These are phyloP conservation scores for Fusarium setosum DNA, from an alignment of 2,329 filamentous ascomycete genomes.

Conservation along the genomic window DNA sequence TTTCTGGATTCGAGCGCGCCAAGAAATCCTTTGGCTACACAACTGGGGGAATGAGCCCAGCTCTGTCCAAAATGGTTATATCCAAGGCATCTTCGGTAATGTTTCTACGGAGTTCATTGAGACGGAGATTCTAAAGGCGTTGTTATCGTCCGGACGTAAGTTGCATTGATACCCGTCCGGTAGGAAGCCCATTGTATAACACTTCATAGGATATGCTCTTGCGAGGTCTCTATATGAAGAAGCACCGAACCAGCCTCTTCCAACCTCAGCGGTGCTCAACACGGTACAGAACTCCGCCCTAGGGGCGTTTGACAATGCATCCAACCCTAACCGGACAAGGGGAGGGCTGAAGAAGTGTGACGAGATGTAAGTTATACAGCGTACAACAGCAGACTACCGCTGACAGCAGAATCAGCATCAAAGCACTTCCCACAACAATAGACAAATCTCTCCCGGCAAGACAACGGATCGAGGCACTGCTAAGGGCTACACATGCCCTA, in stretches of 20 bases:
- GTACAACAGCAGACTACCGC: background rate
- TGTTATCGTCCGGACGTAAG: constrained; percentile 72
- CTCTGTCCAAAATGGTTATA: constrained; percentile 49
- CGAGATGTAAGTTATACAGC: constrained; percentile 69
- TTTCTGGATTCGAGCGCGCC: constrained; percentile 71
- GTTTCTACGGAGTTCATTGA: constrained; percentile 73
- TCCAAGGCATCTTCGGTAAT: constrained; percentile 72
- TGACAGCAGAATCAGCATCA: constrained; percentile 60
- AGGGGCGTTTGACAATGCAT: constrained; percentile 82
- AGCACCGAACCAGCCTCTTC: constrained; percentile 60
- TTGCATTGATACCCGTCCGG: background rate
- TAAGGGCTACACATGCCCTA: constrained; percentile 79
- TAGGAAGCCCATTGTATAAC: constrained; percentile 9
- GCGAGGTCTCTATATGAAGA: constrained; percentile 72
- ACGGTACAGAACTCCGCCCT: constrained; percentile 73
- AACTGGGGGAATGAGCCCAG: constrained; percentile 70
- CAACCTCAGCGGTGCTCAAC: constrained; percentile 63
- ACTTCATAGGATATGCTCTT: constrained; percentile 66
- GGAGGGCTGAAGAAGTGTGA: constrained; percentile 82
- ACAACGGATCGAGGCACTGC: constrained; percentile 70
- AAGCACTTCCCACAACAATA: constrained; percentile 71
- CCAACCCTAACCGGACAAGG: constrained; percentile 81
- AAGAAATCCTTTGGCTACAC: constrained; percentile 78
- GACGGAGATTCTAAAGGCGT: constrained; percentile 75
- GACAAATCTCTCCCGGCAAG: constrained; percentile 61